Evolutionary conservation across 345 rosid species (phyloP).

Genomic region (Moricandia moricandioides): DNA sequence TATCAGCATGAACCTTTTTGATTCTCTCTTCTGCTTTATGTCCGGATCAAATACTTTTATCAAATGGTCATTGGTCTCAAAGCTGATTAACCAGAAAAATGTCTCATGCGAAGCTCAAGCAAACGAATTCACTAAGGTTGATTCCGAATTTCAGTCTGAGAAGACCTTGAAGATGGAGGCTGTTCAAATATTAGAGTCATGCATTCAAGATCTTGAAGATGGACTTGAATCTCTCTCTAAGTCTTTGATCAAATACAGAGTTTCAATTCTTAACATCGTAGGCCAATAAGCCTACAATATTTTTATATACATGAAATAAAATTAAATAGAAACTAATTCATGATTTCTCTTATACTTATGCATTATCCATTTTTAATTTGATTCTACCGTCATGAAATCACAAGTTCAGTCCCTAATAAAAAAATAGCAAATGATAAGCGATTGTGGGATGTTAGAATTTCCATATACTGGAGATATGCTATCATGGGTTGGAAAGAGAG

Average conservation of each 20-base stretch:
- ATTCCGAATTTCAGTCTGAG: too few relatives aligned
- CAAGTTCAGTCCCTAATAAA: background rate
- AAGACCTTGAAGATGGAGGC: constrained; percentile 5
- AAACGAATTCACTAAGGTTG: constrained; percentile 20
- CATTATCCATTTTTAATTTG: background rate
- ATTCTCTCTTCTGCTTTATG: constrained; percentile 34
- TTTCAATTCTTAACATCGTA: too few relatives aligned
- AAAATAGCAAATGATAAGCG: background rate
- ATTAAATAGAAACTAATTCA: background rate
- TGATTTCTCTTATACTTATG: background rate
- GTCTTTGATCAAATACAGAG: too few relatives aligned
- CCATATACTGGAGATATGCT: too few relatives aligned
- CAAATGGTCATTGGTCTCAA: constrained; percentile 37
- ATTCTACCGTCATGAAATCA: background rate
- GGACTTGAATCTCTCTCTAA: too few relatives aligned
- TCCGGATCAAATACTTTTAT: constrained; percentile 23
- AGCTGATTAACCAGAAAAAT: constrained; percentile 15
- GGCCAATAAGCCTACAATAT: background rate
- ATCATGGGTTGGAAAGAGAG: too few relatives aligned
- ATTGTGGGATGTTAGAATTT: too few relatives aligned
- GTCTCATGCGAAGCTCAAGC: background rate
- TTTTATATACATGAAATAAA: background rate
- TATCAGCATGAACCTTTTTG: constrained; percentile 13
- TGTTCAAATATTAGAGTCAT: constrained; percentile 37
- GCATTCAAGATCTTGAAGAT: constrained; percentile 41